Evolutionary conservation across 1,284 basidiomycete genomes (phyloP).

Genomic region (Marasmius fiardii): DNA sequence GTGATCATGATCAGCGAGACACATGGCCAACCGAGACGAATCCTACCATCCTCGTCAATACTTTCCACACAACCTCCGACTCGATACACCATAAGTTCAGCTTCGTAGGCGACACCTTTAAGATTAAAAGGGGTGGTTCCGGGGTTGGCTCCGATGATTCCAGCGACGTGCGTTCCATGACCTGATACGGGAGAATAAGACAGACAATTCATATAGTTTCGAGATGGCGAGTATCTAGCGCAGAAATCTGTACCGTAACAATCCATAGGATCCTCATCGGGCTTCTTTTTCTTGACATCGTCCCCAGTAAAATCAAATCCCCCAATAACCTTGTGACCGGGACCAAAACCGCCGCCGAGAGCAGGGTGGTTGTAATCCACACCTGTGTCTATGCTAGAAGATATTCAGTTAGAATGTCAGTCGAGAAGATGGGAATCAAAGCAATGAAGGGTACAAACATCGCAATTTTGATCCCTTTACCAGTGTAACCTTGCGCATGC

Average conservation of each 20-base stretch:
- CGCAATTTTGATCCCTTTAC: slow-evolving; percentile 50
- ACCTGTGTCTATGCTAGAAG: not conserved
- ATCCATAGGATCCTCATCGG: not conserved
- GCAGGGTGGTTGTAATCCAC: slow-evolving; percentile 1
- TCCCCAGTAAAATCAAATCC: not conserved
- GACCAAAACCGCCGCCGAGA: not conserved
- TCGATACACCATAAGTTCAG: not conserved
- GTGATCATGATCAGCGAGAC: not conserved
- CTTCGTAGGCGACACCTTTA: not conserved
- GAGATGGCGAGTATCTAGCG: not conserved
- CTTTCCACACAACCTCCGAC: not conserved
- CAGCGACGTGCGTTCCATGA: not conserved
- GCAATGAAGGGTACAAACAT: slow-evolving; percentile 26
- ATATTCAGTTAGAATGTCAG: not conserved
- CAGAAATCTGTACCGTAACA: not conserved
- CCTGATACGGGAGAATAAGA: too few relatives aligned
- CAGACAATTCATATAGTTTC: too few relatives aligned
- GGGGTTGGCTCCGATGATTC: not conserved
- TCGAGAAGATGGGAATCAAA: too few relatives aligned
- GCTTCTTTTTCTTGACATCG: not conserved
- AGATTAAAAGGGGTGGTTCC: not conserved
- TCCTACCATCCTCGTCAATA: not conserved
- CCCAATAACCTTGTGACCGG: not conserved
- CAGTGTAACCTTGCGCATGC: slow-evolving; percentile 45
- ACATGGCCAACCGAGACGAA: not conserved